Conservation (phyloP, 2,329 filamentous ascomycete species). For the Trichophyton schoenleinii region DNA sequence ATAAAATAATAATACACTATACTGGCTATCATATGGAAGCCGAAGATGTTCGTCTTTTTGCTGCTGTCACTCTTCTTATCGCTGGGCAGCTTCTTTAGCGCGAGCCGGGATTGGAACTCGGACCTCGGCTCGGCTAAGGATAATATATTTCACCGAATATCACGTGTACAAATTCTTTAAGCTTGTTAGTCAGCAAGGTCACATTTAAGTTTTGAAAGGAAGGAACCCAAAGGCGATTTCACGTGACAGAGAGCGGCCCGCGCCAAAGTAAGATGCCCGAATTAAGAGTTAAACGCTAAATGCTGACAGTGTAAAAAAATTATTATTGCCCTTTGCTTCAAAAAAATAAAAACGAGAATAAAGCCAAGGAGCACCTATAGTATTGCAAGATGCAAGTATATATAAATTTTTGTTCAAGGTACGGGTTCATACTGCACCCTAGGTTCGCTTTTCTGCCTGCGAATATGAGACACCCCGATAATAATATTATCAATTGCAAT, state of each 20-base stretch:
- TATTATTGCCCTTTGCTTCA: too few relatives aligned
- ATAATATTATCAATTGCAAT: slow-evolving; percentile 3
- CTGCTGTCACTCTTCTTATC: background rate
- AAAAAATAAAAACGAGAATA: background rate
- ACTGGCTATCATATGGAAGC: background rate
- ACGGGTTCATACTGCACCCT: background rate
- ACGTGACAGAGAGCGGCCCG: too few relatives aligned
- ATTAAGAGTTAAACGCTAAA: too few relatives aligned
- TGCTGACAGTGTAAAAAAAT: too few relatives aligned
- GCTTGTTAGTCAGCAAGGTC: too few relatives aligned
- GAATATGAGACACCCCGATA: slow-evolving; percentile 1
- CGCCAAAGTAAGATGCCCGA: too few relatives aligned
- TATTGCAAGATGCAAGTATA: background rate
- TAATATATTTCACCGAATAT: background rate
- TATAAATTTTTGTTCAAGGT: background rate
- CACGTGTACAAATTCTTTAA: background rate
- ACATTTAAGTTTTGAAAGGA: too few relatives aligned
- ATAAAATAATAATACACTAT: background rate
- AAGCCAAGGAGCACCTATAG: background rate
- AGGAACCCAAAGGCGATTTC: too few relatives aligned
- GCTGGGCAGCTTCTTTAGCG: background rate
- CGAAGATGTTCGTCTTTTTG: background rate
- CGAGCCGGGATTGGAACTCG: slow-evolving; percentile 2
- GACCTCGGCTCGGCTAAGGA: slow-evolving; percentile 20
- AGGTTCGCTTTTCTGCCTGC: background rate